Percentiles rank a stretch among this genome's conserved stretches.
These are phyloP conservation scores for Calonectria montana DNA, from an alignment of 2,329 filamentous ascomycete species.

Conservation along the genomic window DNA sequence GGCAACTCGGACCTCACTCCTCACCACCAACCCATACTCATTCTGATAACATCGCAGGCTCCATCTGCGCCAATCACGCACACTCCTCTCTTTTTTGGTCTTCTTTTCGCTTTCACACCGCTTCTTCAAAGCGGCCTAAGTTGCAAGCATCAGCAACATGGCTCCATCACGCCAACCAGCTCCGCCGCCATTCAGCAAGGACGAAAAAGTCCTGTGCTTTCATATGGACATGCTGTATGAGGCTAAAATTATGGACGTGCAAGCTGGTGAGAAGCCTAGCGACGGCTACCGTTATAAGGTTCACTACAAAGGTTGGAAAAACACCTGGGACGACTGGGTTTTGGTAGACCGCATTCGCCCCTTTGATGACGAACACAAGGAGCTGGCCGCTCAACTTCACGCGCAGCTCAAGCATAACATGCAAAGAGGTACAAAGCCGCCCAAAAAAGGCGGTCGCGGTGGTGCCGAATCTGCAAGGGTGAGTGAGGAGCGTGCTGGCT, in stretches of 20 bases:
- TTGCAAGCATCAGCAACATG: conserved; percentile 45
- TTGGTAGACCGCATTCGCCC: conserved; percentile 93
- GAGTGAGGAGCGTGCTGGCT: conserved; percentile 79
- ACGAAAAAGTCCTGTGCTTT: conserved; percentile 96
- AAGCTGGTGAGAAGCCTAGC: conserved; percentile 74
- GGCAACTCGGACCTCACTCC: conserved; percentile 9
- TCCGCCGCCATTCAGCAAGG: conserved; percentile 71
- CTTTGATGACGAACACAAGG: conserved; percentile 93
- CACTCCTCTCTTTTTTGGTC: background rate
- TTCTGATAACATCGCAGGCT: conserved; percentile 14
- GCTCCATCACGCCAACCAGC: conserved; percentile 56
- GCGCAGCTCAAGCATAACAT: conserved; percentile 74
- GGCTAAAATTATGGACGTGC: conserved; percentile 90
- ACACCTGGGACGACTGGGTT: conserved; percentile 99
- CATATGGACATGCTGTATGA: conserved; percentile 98
- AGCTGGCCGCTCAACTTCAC: conserved; percentile 81
- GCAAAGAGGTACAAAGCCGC: conserved; percentile 63
- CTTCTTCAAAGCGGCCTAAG: conserved; percentile 26
- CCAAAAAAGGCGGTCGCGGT: conserved; percentile 58
- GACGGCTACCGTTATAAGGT: conserved; percentile 87
- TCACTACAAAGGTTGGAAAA: conserved; percentile 99
- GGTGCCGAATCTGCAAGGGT: conserved; percentile 68
- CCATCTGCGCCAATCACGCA: conserved; percentile 20
- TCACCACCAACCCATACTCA: conserved; percentile 19
- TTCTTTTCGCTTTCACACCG: conserved; percentile 23